Evolutionary conservation across 495 filamentous ascomycete genomes (phyloP).

Genomic region (Penicillium longicatenatum): DNA sequence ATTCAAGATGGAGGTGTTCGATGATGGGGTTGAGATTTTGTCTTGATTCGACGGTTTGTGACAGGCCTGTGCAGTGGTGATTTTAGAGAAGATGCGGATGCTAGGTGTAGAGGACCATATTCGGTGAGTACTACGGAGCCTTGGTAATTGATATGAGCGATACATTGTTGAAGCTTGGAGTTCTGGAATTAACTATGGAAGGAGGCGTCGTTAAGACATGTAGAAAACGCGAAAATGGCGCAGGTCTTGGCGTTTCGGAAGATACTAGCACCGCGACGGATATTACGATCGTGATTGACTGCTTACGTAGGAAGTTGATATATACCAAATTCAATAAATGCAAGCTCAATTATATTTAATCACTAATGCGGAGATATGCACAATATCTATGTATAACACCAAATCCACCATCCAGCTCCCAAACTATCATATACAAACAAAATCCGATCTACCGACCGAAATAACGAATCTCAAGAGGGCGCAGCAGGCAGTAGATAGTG

Average conservation of each 20-base stretch:
- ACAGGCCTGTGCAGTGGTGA: neutral
- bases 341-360: neutral
- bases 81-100: neutral
- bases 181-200: too few species aligned
- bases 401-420: conserved; percentile 2
- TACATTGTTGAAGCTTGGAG: neutral
- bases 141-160: neutral
- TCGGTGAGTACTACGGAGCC: neutral
- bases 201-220: neutral
- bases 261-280: too few species aligned
- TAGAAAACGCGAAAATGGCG: conserved; percentile 6
- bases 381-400: neutral
- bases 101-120: neutral
- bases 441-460: conserved; percentile 35
- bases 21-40: neutral
- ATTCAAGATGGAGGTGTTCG: neutral
- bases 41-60: neutral
- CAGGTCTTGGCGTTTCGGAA: conserved; percentile 2
- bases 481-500: conserved; percentile 31
- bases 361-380: neutral
- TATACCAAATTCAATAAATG: neutral
- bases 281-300: too few species aligned
- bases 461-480: conserved; percentile 39
- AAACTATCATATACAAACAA: conserved; percentile 17
- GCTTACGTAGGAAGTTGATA: neutral